phyloP scores from a whole-genome alignment of 2,329 filamentous ascomycete genomes.

The Emergomyces orientalis region DNA sequence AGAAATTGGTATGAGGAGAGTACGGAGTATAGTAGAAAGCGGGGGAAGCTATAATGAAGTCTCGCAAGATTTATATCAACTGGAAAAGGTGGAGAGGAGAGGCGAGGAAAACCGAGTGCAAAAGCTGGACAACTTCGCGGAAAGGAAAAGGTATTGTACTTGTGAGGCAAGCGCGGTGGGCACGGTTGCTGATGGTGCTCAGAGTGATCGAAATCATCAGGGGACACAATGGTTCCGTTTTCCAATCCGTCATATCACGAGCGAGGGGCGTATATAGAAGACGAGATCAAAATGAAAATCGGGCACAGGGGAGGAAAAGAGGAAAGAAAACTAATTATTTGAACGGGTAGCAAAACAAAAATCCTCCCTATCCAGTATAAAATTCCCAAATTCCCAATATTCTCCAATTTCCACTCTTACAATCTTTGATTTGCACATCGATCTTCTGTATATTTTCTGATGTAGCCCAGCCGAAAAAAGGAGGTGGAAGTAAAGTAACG shows the following conservation, averaged over 20 bases:
- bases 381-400: neutral
- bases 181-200: neutral
- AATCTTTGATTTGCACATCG: neutral
- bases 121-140: neutral
- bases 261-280: neutral
- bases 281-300: neutral
- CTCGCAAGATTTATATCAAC: neutral
- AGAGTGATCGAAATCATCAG: neutral
- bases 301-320: neutral
- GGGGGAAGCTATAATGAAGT: neutral
- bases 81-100: neutral
- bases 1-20: neutral
- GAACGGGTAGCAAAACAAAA: neutral
- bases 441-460: neutral
- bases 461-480: neutral
- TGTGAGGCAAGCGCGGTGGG: neutral
- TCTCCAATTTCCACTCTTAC: slow-evolving; percentile 5
- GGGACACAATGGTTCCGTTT: neutral
- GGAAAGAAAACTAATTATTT: neutral
- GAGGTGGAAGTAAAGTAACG: neutral
- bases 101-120: neutral
- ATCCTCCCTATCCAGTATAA: neutral
- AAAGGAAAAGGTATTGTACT: neutral
- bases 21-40: neutral
- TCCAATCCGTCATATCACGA: neutral